Base-by-base conservation (phyloP, 2,329 filamentous ascomycete genomes). In the Botryosphaeria agaves region DNA sequence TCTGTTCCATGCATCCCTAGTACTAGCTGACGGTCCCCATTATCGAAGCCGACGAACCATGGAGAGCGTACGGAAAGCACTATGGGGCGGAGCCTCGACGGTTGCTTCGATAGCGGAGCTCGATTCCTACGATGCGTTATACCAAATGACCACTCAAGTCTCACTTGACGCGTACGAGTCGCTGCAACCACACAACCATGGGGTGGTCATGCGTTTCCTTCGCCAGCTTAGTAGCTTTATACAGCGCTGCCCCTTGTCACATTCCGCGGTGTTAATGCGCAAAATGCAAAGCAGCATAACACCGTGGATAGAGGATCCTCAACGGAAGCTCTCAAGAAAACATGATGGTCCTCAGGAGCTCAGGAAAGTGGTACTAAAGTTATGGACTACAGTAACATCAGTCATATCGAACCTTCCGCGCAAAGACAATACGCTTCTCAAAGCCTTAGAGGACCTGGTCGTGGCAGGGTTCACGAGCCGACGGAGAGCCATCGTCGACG, bases 121-220 rank as follows among this genome's bases (percentile, higher is more conserved):
- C 31, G 56, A 84, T 41, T 70, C 76, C 0, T 80, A 76, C 38
- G 66, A 74, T 31, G 59, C 69, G 31, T 51, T 91, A 1, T 79
- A 84, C 43, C 63, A 62, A 26, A 61, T 76, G 9, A 53, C 71
- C 26, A 62, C 60, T 32, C 48, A 56, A 9, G 54, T 68, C 1
- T 54, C 87, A 26, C 49, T 53, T 7, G 51, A 51, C 3, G 53
- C 66, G 1, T 91, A 83, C 44, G 42, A 50, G 2, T 44, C 54
- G 0, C 46, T 63, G 6, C 42, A 56, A 7, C 37, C 50, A 0
- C 47, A 53, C 2, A 51, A 62, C n/a, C 41, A 52, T 3, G 48
- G 53, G 5, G 42, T 47, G 3, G 42, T 62, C 3, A 47, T 52
- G 3, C 44, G 53, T 2, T 65, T 79, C 24, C 47, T 82, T n/a